These are phyloP conservation scores for Penicillium hesseltinei DNA, from an alignment of 2,329 filamentous ascomycete genomes.

Conservation along the genomic window DNA sequence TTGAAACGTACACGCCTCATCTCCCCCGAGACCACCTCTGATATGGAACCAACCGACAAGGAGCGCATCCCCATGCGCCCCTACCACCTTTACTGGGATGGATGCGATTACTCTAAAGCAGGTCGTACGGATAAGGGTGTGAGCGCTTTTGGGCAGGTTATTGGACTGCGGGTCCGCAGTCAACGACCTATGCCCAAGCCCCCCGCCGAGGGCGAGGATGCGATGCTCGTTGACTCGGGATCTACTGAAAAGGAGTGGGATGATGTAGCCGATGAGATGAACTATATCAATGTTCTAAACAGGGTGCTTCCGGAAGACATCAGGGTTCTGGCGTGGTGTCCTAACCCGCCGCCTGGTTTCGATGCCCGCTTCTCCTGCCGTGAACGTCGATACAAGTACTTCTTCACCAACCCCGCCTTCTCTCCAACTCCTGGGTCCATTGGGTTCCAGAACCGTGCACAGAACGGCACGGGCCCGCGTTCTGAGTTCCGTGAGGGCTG, in stretches of 20 bases:
- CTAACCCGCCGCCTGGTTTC: slow-evolving; percentile 73
- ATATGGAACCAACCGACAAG: slow-evolving; percentile 41
- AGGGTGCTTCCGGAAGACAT: slow-evolving; percentile 86
- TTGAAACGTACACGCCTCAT: slow-evolving; percentile 80
- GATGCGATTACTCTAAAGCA: slow-evolving; percentile 90
- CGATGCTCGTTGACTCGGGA: slow-evolving; percentile 31
- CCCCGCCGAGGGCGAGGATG: slow-evolving; percentile 19
- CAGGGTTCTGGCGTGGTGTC: slow-evolving; percentile 88
- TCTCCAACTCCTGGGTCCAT: slow-evolving; percentile 60
- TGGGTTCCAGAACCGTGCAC: slow-evolving; percentile 44
- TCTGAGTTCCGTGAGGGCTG: slow-evolving; percentile 62
- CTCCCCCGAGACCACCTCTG: slow-evolving; percentile 58
- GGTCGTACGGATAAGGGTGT: slow-evolving; percentile 91
- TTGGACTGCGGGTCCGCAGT: slow-evolving; percentile 79
- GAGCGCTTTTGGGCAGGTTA: slow-evolving; percentile 94
- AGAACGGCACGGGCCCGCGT: slow-evolving; percentile 20
- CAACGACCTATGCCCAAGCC: slow-evolving; percentile 58
- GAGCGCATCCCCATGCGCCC: slow-evolving; percentile 40
- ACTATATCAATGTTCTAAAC: slow-evolving; percentile 82
- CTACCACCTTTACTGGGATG: slow-evolving; percentile 68
- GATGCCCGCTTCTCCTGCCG: slow-evolving; percentile 90
- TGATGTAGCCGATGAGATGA: slow-evolving; percentile 74
- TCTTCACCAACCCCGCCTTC: slow-evolving; percentile 93
- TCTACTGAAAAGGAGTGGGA: slow-evolving; percentile 53
- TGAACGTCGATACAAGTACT: slow-evolving; percentile 90